Evolutionary conservation across 371 early-diverging fungal species (phyloP).

Genomic region (Actinomortierella ambigua): DNA sequence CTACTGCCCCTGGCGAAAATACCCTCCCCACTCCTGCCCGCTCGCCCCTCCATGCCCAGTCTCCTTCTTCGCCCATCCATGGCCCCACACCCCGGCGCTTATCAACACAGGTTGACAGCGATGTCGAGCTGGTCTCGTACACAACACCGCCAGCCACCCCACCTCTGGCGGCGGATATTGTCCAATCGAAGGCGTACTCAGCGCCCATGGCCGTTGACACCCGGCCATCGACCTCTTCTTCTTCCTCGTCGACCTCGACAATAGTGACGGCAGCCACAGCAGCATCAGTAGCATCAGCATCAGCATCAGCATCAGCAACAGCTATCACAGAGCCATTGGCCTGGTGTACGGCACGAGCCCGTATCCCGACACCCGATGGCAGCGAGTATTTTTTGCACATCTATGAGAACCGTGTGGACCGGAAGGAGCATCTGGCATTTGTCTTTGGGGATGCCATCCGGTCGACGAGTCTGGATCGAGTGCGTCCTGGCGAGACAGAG

Average conservation of each 20-base stretch:
- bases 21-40: background rate
- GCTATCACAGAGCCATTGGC: slow-evolving; percentile 11
- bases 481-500: slow-evolving; percentile 74
- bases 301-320: background rate
- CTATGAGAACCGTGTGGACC: slow-evolving; percentile 84
- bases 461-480: slow-evolving; percentile 68
- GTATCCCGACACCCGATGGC: slow-evolving; percentile 84
- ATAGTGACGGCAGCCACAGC: background rate
- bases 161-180: slow-evolving; percentile 3
- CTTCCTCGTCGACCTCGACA: no score
- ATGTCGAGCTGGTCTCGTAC: background rate
- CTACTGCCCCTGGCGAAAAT: background rate
- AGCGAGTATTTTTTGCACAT: slow-evolving; percentile 86
- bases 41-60: slow-evolving; percentile 1
- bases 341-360: slow-evolving; percentile 60
- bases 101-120: slow-evolving; percentile 9
- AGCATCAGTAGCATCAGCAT: background rate
- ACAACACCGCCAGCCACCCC: slow-evolving; percentile 8
- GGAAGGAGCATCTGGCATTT: slow-evolving; percentile 92
- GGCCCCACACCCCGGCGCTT: slow-evolving; percentile 12
- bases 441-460: slow-evolving; percentile 88
- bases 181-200: no score
- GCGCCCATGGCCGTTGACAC: no score
- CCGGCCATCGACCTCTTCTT: background rate
- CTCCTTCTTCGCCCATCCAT: slow-evolving; percentile 4